Conservation (phyloP, 192 early-diverging fungal genomes). For the Dissophora globulifera region DNA sequence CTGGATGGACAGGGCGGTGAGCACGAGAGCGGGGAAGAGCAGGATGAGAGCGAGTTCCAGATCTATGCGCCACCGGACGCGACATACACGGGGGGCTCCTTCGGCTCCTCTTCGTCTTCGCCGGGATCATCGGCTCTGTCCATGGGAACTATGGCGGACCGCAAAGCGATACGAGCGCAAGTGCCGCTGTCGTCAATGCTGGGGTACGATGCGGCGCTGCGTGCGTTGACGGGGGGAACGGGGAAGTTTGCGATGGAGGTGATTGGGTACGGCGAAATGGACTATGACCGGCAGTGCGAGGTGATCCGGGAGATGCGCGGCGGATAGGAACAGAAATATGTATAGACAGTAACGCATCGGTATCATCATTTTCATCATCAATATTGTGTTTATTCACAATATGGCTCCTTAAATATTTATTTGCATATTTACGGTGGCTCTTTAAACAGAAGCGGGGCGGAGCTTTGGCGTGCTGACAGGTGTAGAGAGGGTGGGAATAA, state of each 20-base stretch:
- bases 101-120: not conserved
- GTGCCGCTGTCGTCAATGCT: constrained; percentile 85
- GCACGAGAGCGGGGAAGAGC: constrained; percentile 2
- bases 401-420: too few relatives aligned
- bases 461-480: too few relatives aligned
- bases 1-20: constrained; percentile 58
- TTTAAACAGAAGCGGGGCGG: too few relatives aligned
- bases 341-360: too few relatives aligned
- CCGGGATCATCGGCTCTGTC: not conserved
- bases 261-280: constrained; percentile 83
- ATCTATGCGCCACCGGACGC: constrained; percentile 63
- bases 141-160: constrained; percentile 47
- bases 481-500: too few relatives aligned
- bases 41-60: constrained; percentile 51
- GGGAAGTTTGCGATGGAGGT: constrained; percentile 89
- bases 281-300: constrained; percentile 72
- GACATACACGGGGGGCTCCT: constrained; percentile 17
- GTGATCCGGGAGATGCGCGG: constrained; percentile 72
- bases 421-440: too few relatives aligned
- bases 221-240: constrained; percentile 89
- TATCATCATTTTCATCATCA: too few relatives aligned
- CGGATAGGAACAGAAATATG: constrained; percentile 18
- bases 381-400: too few relatives aligned
- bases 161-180: constrained; percentile 64
- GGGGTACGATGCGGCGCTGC: constrained; percentile 83